phyloP scores from a whole-genome alignment of 768 basidiomycete species.

The Gelatoporia subvermispora region DNA sequence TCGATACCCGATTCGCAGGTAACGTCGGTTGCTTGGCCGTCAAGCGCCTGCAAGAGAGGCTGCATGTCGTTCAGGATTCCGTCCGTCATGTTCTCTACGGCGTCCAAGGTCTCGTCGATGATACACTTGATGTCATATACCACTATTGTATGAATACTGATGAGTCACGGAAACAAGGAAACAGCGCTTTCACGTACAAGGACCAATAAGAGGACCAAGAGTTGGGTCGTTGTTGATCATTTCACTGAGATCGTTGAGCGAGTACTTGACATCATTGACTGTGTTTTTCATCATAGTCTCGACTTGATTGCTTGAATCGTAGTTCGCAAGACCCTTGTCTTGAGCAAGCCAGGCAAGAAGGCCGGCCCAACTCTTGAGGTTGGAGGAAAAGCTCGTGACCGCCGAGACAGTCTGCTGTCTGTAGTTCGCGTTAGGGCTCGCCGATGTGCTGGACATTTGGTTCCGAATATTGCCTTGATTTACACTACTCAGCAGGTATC shows the following conservation, averaged over 20 bases:
- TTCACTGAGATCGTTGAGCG: constrained; percentile 27
- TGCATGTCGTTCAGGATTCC: constrained; percentile 37
- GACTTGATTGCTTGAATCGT: constrained; percentile 37
- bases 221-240: constrained; percentile 37
- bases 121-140: constrained; percentile 59
- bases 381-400: constrained; percentile 31
- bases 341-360: constrained; percentile 24
- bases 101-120: constrained; percentile 46
- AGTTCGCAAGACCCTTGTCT: constrained; percentile 49
- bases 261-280: constrained; percentile 44
- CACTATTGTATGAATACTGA: constrained; percentile 30
- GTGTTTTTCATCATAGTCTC: constrained; percentile 47
- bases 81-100: constrained; percentile 45
- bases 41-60: constrained; percentile 29
- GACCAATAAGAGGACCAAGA: constrained; percentile 48
- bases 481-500: not conserved
- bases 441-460: not conserved
- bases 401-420: constrained; percentile 33
- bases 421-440: constrained; percentile 24
- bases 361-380: constrained; percentile 26
- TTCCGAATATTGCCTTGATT: constrained; percentile 3
- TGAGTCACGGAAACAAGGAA: not conserved
- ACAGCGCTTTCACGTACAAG: constrained; percentile 37
- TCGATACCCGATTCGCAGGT: constrained; percentile 23
- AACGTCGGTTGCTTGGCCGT: constrained; percentile 15